Conservation (phyloP, 768 basidiomycete species). For the Pleurotus cornucopiae region DNA sequence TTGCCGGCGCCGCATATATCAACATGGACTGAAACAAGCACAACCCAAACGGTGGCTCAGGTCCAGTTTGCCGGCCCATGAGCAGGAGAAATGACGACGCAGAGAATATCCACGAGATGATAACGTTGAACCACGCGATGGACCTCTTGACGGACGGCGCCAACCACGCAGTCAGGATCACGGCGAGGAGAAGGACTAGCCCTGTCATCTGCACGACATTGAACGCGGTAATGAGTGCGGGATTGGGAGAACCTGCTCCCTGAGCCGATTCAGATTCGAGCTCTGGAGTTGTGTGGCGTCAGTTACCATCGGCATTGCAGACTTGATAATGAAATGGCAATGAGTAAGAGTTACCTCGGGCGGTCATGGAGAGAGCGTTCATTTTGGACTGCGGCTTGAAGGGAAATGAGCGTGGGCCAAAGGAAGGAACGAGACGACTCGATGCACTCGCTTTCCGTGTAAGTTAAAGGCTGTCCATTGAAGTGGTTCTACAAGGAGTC, state of each 20-base stretch:
- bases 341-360: too few species aligned
- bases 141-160: constrained; percentile 13
- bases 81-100: constrained; percentile 19
- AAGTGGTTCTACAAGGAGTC: too few species aligned
- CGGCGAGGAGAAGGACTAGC: constrained; percentile 1
- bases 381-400: too few species aligned
- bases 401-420: too few species aligned
- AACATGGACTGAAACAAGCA: constrained; percentile 21
- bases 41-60: constrained; percentile 16
- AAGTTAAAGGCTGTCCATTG: too few species aligned
- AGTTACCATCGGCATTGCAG: too few species aligned
- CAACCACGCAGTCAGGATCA: constrained; percentile 4
- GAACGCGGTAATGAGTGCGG: neutral
- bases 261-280: neutral
- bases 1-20: constrained; percentile 20
- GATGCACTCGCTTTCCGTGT: too few species aligned
- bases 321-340: too few species aligned
- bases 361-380: too few species aligned
- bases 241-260: constrained; percentile 1
- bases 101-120: constrained; percentile 19
- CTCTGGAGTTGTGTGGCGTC: too few species aligned
- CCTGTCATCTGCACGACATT: constrained; percentile 1
- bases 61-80: constrained; percentile 17
- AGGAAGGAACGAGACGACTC: too few species aligned
- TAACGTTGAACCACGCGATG: constrained; percentile 19